Base-by-base conservation (phyloP, 208 protist genomes). In the Zelonia costaricensis region DNA sequence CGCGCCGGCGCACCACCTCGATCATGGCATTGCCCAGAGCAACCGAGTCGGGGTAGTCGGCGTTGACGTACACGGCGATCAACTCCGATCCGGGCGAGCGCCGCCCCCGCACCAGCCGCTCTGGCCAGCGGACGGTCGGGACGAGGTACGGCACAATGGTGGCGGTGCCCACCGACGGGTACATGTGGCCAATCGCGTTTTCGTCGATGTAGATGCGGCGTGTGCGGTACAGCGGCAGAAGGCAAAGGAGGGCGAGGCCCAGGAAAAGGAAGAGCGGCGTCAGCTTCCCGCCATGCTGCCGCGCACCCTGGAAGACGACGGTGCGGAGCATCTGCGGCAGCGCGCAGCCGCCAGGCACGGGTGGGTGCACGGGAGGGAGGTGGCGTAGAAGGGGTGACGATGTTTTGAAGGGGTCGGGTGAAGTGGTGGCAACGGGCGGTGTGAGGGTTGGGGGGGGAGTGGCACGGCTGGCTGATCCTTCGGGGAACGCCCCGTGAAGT, bases 1-100 rank as follows among this genome's bases (percentile, higher is more conserved):
- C 62, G 39, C 52, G 67, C n/a, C 33, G 54, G 35, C 61, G 45
- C 1, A 91, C 27, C 39, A 58, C 38, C 28, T 58, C 59, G 38
- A 87, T 79, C 15, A 91, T 27, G 18, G 52, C 36, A 39, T 91
- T 91, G 23, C 59, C 84, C 6, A 91, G 27, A 12, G 67, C 20
- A 31, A 84, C 69, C n/a, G 84, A 76, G 7, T 63, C 60, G 35
- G 55, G 45, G 43, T 76, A 55, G 20, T 44, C 68, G 6, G 66
- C 66, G 59, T 87, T 85, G 16, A 87, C 80, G 55, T 91, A 91
- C 40, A 91, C 65, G 20, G 81, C 84, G 28, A 85, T 69, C 20
- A 77, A 67, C 48, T 91, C 80, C 10, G 84, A 82, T 5, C 84
- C 84, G 12, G 83, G 74, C 28, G 84, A 91, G 31, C 80, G 76